A percentile compares a stretch with the other conserved stretches of the same genome.
Conservation (phyloP, 176 grass and related monocot genomes). For the Thalia dealbata region DNA sequence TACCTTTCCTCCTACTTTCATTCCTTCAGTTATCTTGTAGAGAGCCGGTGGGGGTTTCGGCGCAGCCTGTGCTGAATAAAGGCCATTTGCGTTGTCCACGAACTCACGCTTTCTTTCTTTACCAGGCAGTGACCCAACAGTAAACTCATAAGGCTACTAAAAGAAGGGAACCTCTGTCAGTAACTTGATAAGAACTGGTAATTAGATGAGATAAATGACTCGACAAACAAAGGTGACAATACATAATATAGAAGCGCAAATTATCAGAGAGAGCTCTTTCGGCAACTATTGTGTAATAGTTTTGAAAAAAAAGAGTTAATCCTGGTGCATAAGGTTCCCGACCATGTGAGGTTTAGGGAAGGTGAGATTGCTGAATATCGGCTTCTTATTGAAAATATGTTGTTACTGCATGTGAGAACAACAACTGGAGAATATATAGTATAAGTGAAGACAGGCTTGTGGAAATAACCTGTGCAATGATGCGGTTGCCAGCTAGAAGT, state of each 20-base stretch:
- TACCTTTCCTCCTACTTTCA: constrained; percentile 96
- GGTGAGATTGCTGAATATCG: no score
- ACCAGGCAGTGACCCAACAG: constrained; percentile 60
- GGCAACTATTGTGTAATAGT: no score
- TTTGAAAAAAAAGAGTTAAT: no score
- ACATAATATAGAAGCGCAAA: no score
- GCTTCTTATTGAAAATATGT: no score
- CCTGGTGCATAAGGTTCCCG: no score
- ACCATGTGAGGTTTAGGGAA: no score
- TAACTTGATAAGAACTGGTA: not conserved
- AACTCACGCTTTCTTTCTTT: constrained; percentile 90
- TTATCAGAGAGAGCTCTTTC: no score
- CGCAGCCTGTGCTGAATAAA: constrained; percentile 78
- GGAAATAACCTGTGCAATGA: constrained; percentile 76
- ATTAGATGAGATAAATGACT: not conserved
- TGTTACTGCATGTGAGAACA: no score
- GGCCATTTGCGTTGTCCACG: constrained; percentile 64
- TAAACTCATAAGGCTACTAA: constrained; percentile 98
- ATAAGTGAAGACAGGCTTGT: not conserved
- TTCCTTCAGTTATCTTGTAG: constrained; percentile 80
- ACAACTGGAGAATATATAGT: not conserved
- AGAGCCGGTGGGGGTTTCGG: constrained; percentile 69
- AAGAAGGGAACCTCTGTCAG: constrained; percentile 22
- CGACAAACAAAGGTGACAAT: no score
- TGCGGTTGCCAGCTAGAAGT: constrained; percentile 80